Percentiles rank a stretch among this genome's conserved stretches.
Conservation (phyloP, 1,284 basidiomycete genomes). For the Moesziomyces sp. region DNA sequence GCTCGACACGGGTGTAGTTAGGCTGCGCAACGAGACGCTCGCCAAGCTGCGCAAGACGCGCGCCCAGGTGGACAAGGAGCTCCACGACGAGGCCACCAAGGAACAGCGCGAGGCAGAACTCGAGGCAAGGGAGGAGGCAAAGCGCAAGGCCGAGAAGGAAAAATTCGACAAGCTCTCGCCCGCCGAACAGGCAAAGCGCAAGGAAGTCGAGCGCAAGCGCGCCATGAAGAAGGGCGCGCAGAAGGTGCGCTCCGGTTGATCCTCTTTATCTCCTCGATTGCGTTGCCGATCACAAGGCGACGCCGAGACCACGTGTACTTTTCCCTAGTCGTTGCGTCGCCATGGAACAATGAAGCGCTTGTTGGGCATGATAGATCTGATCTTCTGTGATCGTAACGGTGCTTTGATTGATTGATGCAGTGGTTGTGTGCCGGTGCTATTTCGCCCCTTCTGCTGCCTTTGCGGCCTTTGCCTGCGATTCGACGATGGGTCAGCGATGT, state of each 20-base stretch:
- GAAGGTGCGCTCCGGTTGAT: constrained; percentile 20
- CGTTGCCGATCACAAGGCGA: not conserved
- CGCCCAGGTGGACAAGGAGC: constrained; percentile 50
- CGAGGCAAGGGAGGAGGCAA: constrained; percentile 57
- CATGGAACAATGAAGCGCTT: not conserved
- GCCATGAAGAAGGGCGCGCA: constrained; percentile 53
- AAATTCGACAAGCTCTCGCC: constrained; percentile 62
- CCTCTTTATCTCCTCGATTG: not conserved
- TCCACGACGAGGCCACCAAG: constrained; percentile 47
- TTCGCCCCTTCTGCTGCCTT: constrained; percentile 36
- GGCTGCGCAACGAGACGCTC: constrained; percentile 46
- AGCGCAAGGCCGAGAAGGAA: constrained; percentile 56
- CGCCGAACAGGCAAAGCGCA: constrained; percentile 64
- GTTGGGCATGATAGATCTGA: too few species aligned
- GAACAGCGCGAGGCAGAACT: constrained; percentile 55
- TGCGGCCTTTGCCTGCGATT: constrained; percentile 40
- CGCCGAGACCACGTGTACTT: not conserved
- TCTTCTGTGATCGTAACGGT: not conserved
- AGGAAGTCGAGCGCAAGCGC: constrained; percentile 63
- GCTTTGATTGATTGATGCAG: not conserved
- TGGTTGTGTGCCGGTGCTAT: not conserved
- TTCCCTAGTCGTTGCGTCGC: not conserved
- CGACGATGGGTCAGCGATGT: not conserved
- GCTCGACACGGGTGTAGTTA: constrained; percentile 48
- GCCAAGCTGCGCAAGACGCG: constrained; percentile 58